Evolutionary conservation across 2,329 filamentous ascomycete genomes (phyloP).

Genomic region (Pestalotiopsis sp.): DNA sequence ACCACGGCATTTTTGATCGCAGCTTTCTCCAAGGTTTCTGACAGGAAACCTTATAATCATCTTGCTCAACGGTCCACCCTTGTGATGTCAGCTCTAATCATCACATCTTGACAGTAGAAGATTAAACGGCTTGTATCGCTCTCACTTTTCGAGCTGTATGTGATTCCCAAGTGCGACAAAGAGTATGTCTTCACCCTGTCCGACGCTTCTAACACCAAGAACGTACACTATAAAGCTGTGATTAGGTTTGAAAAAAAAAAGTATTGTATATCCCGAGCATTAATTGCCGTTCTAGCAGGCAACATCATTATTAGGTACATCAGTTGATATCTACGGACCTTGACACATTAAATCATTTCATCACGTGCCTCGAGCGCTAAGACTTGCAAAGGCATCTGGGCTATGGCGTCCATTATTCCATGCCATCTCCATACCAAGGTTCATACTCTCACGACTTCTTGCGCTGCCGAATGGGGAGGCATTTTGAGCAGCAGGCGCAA

Average conservation of each 20-base stretch:
- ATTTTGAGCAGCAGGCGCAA: constrained; percentile 2
- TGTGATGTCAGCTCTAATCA: not conserved
- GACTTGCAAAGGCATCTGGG: constrained; percentile 76
- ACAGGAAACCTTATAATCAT: not conserved
- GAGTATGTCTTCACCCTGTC: not conserved
- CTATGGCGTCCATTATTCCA: constrained; percentile 74
- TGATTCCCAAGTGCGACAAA: too few species aligned
- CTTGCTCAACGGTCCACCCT: not conserved
- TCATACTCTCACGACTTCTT: constrained; percentile 71
- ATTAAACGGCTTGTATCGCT: too few species aligned
- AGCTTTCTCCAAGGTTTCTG: not conserved
- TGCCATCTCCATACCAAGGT: constrained; percentile 63
- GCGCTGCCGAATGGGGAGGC: constrained; percentile 24
- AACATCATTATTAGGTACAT: constrained; percentile 15
- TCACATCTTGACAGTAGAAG: not conserved
- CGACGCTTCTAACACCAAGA: not conserved
- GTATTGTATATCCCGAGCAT: not conserved
- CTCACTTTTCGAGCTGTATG: too few species aligned
- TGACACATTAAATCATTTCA: constrained; percentile 22
- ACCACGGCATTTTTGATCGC: not conserved
- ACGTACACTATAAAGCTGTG: not conserved
- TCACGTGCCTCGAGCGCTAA: constrained; percentile 63
- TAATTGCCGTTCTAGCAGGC: not conserved
- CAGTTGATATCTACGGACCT: constrained; percentile 21
- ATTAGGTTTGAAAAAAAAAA: not conserved